phyloP scores from a whole-genome alignment of 2,329 filamentous ascomycete species.

The Sclerotinia glacialis region DNA sequence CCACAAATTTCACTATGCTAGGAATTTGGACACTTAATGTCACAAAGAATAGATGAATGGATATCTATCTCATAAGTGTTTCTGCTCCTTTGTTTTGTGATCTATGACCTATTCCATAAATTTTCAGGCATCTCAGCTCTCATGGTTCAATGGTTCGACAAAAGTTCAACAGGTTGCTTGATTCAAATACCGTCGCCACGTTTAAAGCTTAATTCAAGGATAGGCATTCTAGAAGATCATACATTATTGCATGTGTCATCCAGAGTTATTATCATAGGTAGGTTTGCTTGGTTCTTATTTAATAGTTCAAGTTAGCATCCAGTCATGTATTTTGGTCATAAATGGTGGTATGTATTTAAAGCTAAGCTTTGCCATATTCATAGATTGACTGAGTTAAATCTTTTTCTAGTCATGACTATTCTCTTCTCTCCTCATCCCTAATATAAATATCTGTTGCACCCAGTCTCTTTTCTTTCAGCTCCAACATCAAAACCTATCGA shows the following conservation, averaged over 20 bases:
- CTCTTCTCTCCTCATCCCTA: not conserved
- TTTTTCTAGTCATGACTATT: not conserved
- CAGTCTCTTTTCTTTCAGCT: not conserved
- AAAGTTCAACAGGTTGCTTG: not conserved
- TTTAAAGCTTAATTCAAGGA: not conserved
- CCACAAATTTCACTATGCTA: not conserved
- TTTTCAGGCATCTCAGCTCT: too few species aligned
- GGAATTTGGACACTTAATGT: not conserved
- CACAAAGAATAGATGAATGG: conserved; percentile 13
- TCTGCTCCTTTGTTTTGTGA: not conserved
- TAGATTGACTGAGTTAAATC: not conserved
- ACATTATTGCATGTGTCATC: not conserved
- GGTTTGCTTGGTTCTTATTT: not conserved
- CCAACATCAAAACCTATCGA: not conserved
- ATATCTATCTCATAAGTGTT: not conserved
- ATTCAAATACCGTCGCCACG: not conserved
- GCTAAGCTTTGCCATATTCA: not conserved
- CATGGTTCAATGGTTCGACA: not conserved
- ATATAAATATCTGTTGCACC: not conserved
- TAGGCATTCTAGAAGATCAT: not conserved
- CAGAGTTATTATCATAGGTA: too few species aligned
- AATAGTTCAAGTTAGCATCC: not conserved
- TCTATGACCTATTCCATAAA: not conserved
- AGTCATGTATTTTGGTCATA: not conserved
- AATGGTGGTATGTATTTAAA: not conserved